Conservation (phyloP, 345 rosid genomes). For the Aquilaria sinensis region DNA sequence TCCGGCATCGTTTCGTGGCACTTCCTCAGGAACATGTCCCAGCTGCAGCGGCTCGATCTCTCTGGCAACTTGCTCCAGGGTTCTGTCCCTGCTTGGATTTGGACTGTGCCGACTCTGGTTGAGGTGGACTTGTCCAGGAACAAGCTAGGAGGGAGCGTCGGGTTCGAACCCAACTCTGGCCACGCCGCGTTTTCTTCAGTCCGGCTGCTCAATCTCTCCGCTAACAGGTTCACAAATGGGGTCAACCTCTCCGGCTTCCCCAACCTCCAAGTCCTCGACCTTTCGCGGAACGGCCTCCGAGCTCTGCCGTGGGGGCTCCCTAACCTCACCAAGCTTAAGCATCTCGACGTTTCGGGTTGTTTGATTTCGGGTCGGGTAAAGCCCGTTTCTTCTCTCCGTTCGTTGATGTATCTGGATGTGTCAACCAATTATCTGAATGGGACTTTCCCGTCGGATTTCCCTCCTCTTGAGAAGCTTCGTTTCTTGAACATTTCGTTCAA, state of each 20-base stretch:
- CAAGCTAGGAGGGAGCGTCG: conserved; percentile 45
- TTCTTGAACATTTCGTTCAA: conserved; percentile 69
- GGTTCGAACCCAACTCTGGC: conserved; percentile 18
- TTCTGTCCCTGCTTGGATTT: conserved; percentile 62
- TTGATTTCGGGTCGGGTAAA: conserved; percentile 41
- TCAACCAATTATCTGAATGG: conserved; percentile 69
- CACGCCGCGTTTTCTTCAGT: conserved; percentile 32
- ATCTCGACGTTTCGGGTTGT: conserved; percentile 67
- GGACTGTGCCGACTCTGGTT: conserved; percentile 41
- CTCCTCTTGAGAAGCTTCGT: conserved; percentile 37
- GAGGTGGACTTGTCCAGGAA: conserved; percentile 47
- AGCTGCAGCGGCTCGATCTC: conserved; percentile 53
- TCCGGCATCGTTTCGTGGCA: conserved; percentile 71
- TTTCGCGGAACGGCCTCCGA: conserved; percentile 55
- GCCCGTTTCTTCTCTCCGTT: conserved; percentile 42
- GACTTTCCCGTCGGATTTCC: conserved; percentile 76
- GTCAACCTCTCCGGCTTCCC: conserved; percentile 48
- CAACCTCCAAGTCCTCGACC: conserved; percentile 42
- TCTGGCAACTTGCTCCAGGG: conserved; percentile 73
- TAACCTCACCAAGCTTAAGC: conserved; percentile 37
- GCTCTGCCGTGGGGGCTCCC: conserved; percentile 46
- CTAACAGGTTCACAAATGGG: conserved; percentile 65
- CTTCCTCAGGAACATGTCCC: conserved; percentile 44
- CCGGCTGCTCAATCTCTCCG: conserved; percentile 55
- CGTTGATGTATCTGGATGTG: conserved; percentile 55